Conservation (phyloP, 1,139 yeast species). For the Yamadazyma atlantica region DNA sequence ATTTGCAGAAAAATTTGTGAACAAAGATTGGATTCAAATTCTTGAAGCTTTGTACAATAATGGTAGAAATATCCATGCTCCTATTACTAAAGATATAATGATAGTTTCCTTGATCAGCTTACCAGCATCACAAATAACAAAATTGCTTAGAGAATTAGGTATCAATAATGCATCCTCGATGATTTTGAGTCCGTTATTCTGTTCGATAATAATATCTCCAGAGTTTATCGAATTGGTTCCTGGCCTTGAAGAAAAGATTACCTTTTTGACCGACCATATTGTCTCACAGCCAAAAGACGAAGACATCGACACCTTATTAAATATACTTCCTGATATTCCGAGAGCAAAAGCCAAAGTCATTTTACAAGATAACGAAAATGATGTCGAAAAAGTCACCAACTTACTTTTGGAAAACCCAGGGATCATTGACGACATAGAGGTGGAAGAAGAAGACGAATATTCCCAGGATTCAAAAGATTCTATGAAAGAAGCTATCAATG, state of each 20-base stretch:
- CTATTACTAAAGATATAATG: constrained; percentile 47
- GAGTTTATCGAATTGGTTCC: constrained; percentile 47
- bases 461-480: constrained; percentile 1
- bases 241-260: constrained; percentile 47
- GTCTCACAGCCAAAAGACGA: constrained; percentile 21
- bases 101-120: constrained; percentile 52
- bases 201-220: constrained; percentile 49
- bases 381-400: constrained; percentile 61
- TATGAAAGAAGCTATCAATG: not conserved
- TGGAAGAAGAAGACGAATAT: constrained; percentile 10
- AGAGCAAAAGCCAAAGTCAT: constrained; percentile 44
- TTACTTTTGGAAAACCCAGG: constrained; percentile 62
- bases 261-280: constrained; percentile 26
- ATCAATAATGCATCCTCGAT: constrained; percentile 41
- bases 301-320: constrained; percentile 45
- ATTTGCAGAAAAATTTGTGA: constrained; percentile 58
- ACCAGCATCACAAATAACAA: constrained; percentile 43
- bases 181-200: constrained; percentile 50
- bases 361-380: constrained; percentile 48
- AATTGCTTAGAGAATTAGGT: constrained; percentile 44
- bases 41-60: constrained; percentile 56
- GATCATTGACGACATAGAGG: constrained; percentile 24
- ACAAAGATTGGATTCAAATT: constrained; percentile 53
- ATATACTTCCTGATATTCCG: constrained; percentile 59
- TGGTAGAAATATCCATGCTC: constrained; percentile 54